A percentile compares a stretch with the other conserved stretches of the same genome.
phyloP scores from a whole-genome alignment of 2,329 filamentous ascomycete genomes.

The Aspergillus carbonarius region DNA sequence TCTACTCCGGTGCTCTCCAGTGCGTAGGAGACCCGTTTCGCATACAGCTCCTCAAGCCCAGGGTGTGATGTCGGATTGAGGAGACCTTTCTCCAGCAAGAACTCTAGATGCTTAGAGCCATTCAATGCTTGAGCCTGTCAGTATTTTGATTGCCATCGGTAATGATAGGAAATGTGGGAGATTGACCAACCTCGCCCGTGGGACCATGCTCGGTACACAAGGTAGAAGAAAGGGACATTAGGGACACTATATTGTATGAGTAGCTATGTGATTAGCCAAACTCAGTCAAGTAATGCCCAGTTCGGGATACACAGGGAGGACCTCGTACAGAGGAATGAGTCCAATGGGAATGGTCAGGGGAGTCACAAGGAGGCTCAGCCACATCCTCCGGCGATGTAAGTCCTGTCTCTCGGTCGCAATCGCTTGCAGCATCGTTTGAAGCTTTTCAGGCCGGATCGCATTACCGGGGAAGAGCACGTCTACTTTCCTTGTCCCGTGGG shows the following conservation, averaged over 20 bases:
- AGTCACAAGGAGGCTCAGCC: conserved; percentile 79
- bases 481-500: conserved; percentile 67
- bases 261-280: conserved; percentile 7
- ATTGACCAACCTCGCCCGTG: conserved; percentile 68
- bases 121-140: conserved; percentile 58
- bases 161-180: not conserved
- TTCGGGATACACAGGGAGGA: not conserved
- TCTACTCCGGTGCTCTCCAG: conserved; percentile 28
- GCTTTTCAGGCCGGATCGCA: conserved; percentile 64
- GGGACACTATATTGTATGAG: conserved; percentile 62
- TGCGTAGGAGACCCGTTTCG: conserved; percentile 40
- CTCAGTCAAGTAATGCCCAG: not conserved
- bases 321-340: conserved; percentile 75
- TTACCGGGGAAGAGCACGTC: conserved; percentile 66
- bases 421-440: conserved; percentile 64
- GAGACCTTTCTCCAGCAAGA: conserved; percentile 72
- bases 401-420: conserved; percentile 78
- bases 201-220: conserved; percentile 84
- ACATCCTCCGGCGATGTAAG: conserved; percentile 72
- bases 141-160: conserved; percentile 25
- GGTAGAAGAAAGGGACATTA: conserved; percentile 96
- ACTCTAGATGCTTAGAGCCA: conserved; percentile 81
- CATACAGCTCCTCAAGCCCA: conserved; percentile 73
- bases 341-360: conserved; percentile 81
- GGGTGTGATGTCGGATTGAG: conserved; percentile 65